Evolutionary conservation across 1,284 basidiomycete species (phyloP), one percentile per base, ranked within the genome.

Genomic region (Fomitopsis betulina): DNA sequence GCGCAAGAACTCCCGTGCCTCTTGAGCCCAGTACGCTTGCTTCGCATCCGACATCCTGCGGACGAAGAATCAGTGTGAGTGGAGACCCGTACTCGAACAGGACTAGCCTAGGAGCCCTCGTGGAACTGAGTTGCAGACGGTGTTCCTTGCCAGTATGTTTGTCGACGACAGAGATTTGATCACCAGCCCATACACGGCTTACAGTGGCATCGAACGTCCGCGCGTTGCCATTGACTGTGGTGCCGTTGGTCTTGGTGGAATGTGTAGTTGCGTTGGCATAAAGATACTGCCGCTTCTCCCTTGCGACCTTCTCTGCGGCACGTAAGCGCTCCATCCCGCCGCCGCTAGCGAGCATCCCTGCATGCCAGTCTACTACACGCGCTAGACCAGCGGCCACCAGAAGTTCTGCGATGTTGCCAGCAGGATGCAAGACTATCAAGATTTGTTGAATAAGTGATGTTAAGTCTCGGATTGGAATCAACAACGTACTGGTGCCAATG

Each of bases 331-430:
- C 93, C 84, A 96, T 94, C 15, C 85, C 87, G 33, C 92, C 89
- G 60, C 80, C 78, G 60, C 80, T 81, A 2, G 92, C 85, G 42
- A 99, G 85, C 82, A 98, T 91, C 35, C 96, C 96, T 13, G 95
- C 95, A 72, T 99, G 96, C 96, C 96, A 98, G 71, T 97, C 96
- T 59, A 98, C 91, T 55, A 97, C 84, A 59, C 94, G 89, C 12
- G 96, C 96, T 3, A 98, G 79, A 53, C 96, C 95, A 49, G 86
- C 85, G 3, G 82, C 83, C 19, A 95, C 86, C 50, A 99, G 79
- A 73, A 92, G 88, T 67, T 96, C 93, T 17, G 95, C 94, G 54
- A 99, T 91, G 73, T 98, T 96, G 19, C 96, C 96, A 30, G 89
- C 92, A 13, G 96, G 94, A 69, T 98, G 96, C 32, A 94, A 76